Percentiles rank a stretch among this genome's conserved stretches.
phyloP scores from a whole-genome alignment of 2,329 filamentous ascomycete genomes.

The Chaetomium olivaceum region DNA sequence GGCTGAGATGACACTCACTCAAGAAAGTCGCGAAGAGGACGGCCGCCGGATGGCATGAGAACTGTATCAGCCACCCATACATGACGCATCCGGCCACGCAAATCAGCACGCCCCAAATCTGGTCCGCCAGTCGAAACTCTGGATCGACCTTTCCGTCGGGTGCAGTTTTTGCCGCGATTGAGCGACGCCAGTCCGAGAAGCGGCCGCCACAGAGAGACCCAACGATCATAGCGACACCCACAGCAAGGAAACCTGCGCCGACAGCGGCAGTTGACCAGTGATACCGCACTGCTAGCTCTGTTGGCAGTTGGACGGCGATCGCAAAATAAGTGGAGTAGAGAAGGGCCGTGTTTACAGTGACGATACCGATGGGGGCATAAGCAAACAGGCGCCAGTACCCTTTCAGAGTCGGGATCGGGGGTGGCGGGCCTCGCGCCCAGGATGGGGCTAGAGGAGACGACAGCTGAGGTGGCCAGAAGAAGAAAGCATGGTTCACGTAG shows the following conservation, averaged over 20 bases:
- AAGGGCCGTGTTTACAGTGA: constrained; percentile 23
- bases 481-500: constrained; percentile 5
- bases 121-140: constrained; percentile 23
- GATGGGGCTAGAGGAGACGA: constrained; percentile 18
- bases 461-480: constrained; percentile 23
- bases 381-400: constrained; percentile 22
- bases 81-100: constrained; percentile 19
- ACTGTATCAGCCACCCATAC: constrained; percentile 21
- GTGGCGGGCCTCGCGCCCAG: constrained; percentile 19
- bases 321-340: constrained; percentile 27
- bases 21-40: constrained; percentile 22
- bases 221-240: constrained; percentile 22
- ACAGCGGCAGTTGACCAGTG: constrained; percentile 21
- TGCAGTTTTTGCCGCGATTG: constrained; percentile 4
- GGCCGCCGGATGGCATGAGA: constrained; percentile 14
- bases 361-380: constrained; percentile 25
- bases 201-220: constrained; percentile 22
- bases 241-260: constrained; percentile 24
- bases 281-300: constrained; percentile 17
- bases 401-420: constrained; percentile 19
- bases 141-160: constrained; percentile 23
- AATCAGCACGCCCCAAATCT: constrained; percentile 24
- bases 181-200: constrained; percentile 24
- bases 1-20: constrained; percentile 5
- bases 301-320: constrained; percentile 20